A percentile compares a stretch with the other conserved stretches of the same genome.
Conservation (phyloP, 768 basidiomycete species). For the Termitomyces sp. region DNA sequence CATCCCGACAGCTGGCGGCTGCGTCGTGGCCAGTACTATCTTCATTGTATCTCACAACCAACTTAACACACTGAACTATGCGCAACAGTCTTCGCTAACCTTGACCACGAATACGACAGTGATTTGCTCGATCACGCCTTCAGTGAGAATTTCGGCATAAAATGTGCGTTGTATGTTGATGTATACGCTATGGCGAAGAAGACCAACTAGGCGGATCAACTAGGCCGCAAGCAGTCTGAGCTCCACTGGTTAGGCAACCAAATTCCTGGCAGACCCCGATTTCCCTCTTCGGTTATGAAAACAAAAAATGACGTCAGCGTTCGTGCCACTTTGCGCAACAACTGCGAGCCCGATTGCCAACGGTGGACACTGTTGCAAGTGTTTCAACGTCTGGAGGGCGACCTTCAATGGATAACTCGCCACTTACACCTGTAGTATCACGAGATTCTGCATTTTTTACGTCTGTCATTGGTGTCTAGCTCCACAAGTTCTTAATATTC, state of each 20-base stretch:
- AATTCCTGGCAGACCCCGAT: too few species aligned
- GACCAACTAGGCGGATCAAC: too few species aligned
- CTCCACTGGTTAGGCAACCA: too few species aligned
- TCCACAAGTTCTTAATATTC: slow-evolving; percentile 30
- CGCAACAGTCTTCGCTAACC: too few species aligned
- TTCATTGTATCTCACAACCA: not conserved
- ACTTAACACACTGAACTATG: too few species aligned
- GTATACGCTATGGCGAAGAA: too few species aligned
- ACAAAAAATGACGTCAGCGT: slow-evolving; percentile 29
- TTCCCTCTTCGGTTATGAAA: too few species aligned
- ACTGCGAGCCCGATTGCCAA: slow-evolving; percentile 32
- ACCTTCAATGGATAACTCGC: slow-evolving; percentile 35
- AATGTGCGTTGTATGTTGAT: too few species aligned
- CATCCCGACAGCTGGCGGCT: slow-evolving; percentile 28
- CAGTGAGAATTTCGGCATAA: too few species aligned
- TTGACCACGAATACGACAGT: too few species aligned
- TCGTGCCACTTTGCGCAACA: slow-evolving; percentile 37
- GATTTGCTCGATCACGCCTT: too few species aligned
- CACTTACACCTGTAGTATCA: slow-evolving; percentile 41
- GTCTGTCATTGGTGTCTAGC: not conserved
- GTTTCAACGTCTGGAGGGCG: slow-evolving; percentile 49
- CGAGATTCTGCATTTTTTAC: slow-evolving; percentile 18
- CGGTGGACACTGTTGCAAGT: slow-evolving; percentile 42
- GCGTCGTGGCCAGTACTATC: slow-evolving; percentile 25
- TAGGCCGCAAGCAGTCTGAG: too few species aligned